phyloP scores from a whole-genome alignment of 2,329 filamentous ascomycete genomes.

The Beauveria brongniartii region DNA sequence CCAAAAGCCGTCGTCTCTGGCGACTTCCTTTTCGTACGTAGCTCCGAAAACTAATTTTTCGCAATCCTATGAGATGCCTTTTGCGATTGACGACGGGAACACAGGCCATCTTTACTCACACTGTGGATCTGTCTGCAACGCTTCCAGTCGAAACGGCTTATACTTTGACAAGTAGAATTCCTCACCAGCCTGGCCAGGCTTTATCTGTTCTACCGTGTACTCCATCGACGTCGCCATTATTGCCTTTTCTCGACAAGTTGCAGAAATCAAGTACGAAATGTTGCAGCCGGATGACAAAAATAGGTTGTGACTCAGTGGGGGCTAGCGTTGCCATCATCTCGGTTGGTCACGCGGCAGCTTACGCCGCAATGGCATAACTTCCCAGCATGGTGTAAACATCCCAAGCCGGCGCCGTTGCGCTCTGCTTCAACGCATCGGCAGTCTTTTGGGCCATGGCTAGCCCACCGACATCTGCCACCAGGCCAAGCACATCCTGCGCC shows the following conservation, averaged over 20 bases:
- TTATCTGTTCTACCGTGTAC: conserved; percentile 1
- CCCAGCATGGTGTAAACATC: conserved; percentile 19
- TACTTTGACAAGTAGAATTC: conserved; percentile 3
- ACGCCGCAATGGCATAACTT: conserved; percentile 20
- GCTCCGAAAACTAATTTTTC: conserved; percentile 3
- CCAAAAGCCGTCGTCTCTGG: conserved; percentile 9
- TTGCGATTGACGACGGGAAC: too few species aligned
- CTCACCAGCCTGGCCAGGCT: not conserved
- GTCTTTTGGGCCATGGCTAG: conserved; percentile 14
- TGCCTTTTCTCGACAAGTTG: not conserved
- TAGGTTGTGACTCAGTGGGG: conserved; percentile 1
- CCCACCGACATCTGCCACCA: conserved; percentile 15
- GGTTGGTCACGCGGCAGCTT: not conserved
- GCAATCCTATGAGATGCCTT: too few species aligned
- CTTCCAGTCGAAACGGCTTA: conserved; percentile 7
- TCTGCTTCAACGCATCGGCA: conserved; percentile 8
- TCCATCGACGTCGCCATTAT: not conserved
- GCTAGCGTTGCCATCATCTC: not conserved
- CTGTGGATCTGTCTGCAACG: conserved; percentile 3
- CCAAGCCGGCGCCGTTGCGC: conserved; percentile 11
- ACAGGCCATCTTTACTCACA: not conserved
- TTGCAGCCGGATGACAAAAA: not conserved
- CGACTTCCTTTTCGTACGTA: not conserved
- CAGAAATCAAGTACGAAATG: not conserved
- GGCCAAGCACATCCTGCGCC: conserved; percentile 12